Evolutionary conservation across 345 rosid species (phyloP), one percentile per base, ranked within the genome.

Genomic region (Anastatica hierochuntica): DNA sequence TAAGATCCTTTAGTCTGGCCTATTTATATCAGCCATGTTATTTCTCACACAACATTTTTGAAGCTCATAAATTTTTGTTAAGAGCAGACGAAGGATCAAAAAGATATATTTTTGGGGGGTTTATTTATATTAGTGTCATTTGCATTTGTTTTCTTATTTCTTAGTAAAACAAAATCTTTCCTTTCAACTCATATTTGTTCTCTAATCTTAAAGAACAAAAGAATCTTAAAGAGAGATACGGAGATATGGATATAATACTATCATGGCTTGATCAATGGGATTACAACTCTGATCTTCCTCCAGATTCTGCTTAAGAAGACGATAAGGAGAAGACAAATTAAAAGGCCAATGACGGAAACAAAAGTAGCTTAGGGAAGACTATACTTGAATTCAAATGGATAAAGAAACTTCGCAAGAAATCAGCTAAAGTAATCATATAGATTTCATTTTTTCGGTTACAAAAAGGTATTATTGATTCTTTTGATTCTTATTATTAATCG

Each of bases 201-300:
- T n/a, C n/a, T n/a, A n/a, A n/a, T n/a, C n/a, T n/a, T n/a, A n/a
- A n/a, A n/a, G n/a, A 29, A 29, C 33, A 29, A 29, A 36, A 63
- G n/a, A n/a, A 44, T 10, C 41, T 27, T 13, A 6, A 36, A 24
- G n/a, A 14, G 53, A 61, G 19, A 51, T 46, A 29, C 6, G 6
- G 5, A 8, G 15, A 44, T 27, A 63, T 63, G 68, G 68, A 63
- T 29, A 27, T 55, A 0, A 62, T 61, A 54, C 56, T 63, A 29
- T 54, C 68, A 8, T 63, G 68, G 68, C 62, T 62, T 46, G 68
- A 53, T 63, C 61, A 63, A 63, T 45, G 68, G 68, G 61, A 63
- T 14, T 63, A 63, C 48, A 63, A 63, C 61, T 53, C 68, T 29
- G 68, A 63, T 1, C 68, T 49, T 38, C 68, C 68, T 54, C 62